Evolutionary conservation across 2,329 filamentous ascomycete species (phyloP).

Genomic region (Ophiostoma triangulosporum): DNA sequence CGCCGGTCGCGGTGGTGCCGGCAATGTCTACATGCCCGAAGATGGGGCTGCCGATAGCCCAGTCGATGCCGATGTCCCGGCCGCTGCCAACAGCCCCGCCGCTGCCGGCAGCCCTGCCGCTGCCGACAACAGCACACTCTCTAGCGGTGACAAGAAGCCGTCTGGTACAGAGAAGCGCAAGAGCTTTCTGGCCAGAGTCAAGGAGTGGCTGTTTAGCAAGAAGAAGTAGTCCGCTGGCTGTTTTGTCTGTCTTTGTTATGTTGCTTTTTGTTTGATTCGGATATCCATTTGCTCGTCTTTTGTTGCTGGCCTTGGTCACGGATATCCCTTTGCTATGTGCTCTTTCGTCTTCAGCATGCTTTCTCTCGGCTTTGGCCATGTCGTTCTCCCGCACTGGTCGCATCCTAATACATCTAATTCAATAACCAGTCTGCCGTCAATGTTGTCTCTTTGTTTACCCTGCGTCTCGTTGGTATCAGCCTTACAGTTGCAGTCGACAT

Average conservation of each 20-base stretch:
- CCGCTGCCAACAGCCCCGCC: neutral
- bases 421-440: no score
- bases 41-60: slow-evolving; percentile 25
- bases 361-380: no score
- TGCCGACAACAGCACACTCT: slow-evolving; percentile 19
- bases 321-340: slow-evolving; percentile 1
- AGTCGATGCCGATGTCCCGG: no score
- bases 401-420: no score
- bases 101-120: slow-evolving; percentile 15
- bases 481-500: no score
- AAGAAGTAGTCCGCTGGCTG: neutral
- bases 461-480: no score
- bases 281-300: no score
- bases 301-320: neutral
- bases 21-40: slow-evolving; percentile 48
- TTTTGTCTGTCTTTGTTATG: neutral
- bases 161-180: slow-evolving; percentile 10
- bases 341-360: no score
- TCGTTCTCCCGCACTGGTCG: no score
- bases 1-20: slow-evolving; percentile 61
- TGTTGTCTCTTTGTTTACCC: no score
- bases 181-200: slow-evolving; percentile 29
- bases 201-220: slow-evolving; percentile 32
- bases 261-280: neutral
- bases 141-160: slow-evolving; percentile 9